Evolutionary conservation across 2,329 filamentous ascomycete genomes (phyloP), one percentile per base, ranked within the genome.

Genomic region (Daldinia sp.): DNA sequence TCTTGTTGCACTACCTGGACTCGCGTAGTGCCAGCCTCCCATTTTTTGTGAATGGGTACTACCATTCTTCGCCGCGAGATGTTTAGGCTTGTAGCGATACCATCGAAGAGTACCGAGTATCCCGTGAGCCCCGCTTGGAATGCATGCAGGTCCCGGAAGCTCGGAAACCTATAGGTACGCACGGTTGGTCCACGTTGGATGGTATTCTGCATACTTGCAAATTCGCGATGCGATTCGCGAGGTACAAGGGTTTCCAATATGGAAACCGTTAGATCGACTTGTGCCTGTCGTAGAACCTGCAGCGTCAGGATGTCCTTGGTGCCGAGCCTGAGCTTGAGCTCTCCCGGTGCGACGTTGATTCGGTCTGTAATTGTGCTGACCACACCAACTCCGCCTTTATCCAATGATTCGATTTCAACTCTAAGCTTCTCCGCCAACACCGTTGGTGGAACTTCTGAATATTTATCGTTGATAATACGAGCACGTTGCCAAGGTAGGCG

Each of bases 41-140:
- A 96, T 76, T 95, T 95, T 79, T 97, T 96, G 80, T 96, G 91
- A 68, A 97, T 94, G 0, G 92, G 92, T 13, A 96, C 92, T 10
- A 97, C 92, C 90, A 94, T 95, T 68, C 92, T 87, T 49, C 92
- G 87, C 27, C 93, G 88, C 1, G 93, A 89, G 68, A 97, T 96
- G 60, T 90, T 88, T 75, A 97, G 92, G 0, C 87, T 88, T 6
- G 85, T 82, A 4, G 92, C 92, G 53, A 91, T 77, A 5, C 87
- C 87, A 73, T 93, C 90, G 68, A 89, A 93, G 6, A 90, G 78
- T 13, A 97, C 92, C 23, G 82, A 82, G 76, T 90, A 96, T 0
- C 93, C 92, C 0, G 93, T 96, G 58, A 96, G 80, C 2, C 92
- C 90, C 49, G 83, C 81, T 74, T 97, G 87, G 76, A 97, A 96